Evolutionary conservation across 2,329 filamentous ascomycete species (phyloP).

Genomic region (Lecanicillium sp.): DNA sequence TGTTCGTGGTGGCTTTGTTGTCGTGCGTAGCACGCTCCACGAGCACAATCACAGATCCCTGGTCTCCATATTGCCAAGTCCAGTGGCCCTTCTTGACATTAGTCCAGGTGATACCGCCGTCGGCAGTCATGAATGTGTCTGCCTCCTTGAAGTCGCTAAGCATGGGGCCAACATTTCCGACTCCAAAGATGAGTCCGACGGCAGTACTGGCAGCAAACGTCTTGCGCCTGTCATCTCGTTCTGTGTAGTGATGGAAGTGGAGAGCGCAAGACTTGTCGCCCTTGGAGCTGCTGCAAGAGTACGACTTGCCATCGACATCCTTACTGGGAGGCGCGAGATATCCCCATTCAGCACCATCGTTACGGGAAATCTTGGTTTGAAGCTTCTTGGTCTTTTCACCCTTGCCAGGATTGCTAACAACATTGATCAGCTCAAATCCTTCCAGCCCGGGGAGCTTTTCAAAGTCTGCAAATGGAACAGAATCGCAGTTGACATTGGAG

Average conservation of each 20-base stretch:
- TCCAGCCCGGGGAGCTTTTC: conserved; percentile 92
- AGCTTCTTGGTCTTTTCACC: conserved; percentile 77
- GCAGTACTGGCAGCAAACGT: conserved; percentile 86
- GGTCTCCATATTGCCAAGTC: conserved; percentile 93
- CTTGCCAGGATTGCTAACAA: conserved; percentile 68
- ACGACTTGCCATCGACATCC: conserved; percentile 65
- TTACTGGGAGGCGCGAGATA: conserved; percentile 65
- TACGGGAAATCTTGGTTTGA: conserved; percentile 90
- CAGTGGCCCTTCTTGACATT: conserved; percentile 81
- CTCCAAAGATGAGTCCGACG: conserved; percentile 82
- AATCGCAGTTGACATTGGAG: conserved; percentile 73
- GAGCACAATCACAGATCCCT: conserved; percentile 87
- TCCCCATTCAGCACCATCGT: conserved; percentile 86
- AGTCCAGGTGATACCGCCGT: conserved; percentile 87
- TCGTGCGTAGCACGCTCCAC: conserved; percentile 66
- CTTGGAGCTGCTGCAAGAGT: conserved; percentile 56
- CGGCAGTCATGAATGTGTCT: conserved; percentile 84
- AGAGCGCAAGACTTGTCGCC: conserved; percentile 69
- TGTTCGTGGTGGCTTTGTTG: conserved; percentile 60
- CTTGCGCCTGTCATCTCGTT: conserved; percentile 72
- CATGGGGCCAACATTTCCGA: conserved; percentile 78
- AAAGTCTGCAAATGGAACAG: conserved; percentile 78
- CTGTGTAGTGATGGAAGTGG: conserved; percentile 93
- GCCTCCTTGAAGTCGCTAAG: conserved; percentile 64
- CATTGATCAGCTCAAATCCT: conserved; percentile 81